Conservation (phyloP, 371 early-diverging fungal species). For the Lichtheimia hyalospora region DNA sequence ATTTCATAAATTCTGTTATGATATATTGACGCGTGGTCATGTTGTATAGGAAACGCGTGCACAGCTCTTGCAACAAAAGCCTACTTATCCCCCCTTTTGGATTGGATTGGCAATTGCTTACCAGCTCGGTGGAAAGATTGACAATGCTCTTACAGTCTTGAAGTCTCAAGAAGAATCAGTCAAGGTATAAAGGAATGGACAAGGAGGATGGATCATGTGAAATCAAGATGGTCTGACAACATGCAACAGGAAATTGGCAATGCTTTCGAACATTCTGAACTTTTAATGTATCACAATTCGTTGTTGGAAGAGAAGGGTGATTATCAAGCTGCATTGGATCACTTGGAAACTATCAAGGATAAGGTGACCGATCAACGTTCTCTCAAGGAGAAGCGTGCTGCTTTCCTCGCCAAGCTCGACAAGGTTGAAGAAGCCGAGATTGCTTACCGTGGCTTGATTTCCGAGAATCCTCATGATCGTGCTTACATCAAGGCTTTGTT, state of each 20-base stretch:
- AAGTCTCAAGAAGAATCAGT: constrained; percentile 69
- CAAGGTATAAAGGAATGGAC: constrained; percentile 44
- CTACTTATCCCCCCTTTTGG: constrained; percentile 78
- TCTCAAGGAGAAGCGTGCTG: constrained; percentile 76
- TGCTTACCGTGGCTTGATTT: constrained; percentile 72
- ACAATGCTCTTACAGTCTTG: constrained; percentile 73
- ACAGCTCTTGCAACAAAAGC: constrained; percentile 68
- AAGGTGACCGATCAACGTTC: constrained; percentile 73
- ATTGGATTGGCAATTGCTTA: constrained; percentile 86
- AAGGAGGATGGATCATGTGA: neutral
- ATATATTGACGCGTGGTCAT: too few relatives aligned
- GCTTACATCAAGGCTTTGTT: constrained; percentile 71
- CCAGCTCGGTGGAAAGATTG: constrained; percentile 77
- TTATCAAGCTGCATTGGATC: constrained; percentile 69
- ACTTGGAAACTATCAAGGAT: constrained; percentile 69
- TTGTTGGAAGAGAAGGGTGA: constrained; percentile 84
- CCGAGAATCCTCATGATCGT: constrained; percentile 80
- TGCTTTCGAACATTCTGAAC: constrained; percentile 76
- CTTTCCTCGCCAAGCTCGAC: constrained; percentile 64
- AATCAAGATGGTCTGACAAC: neutral
- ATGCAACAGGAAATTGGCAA: constrained; percentile 38
- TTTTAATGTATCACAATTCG: constrained; percentile 74
- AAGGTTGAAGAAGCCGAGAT: constrained; percentile 73
- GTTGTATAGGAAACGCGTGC: constrained; percentile 61
- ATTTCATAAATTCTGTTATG: neutral